A percentile compares a stretch with the other conserved stretches of the same genome.
phyloP scores from a whole-genome alignment of 2,329 filamentous ascomycete genomes.

The Fusarium domesticum region DNA sequence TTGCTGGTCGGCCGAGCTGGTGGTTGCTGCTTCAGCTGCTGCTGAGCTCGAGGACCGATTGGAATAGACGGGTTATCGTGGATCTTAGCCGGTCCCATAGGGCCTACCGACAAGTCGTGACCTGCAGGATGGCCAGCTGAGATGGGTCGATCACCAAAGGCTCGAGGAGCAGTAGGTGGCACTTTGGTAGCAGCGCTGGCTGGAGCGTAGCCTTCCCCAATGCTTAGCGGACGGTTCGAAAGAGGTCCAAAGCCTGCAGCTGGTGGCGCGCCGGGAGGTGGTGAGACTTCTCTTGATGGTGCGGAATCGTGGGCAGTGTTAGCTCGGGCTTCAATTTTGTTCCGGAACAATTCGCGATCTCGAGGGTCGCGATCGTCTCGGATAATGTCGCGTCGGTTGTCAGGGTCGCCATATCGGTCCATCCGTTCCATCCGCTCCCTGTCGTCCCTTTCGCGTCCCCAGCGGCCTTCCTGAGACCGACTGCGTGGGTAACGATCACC shows the following conservation, averaged over 20 bases:
- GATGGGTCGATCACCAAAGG: conserved; percentile 49
- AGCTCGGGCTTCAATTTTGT: conserved; percentile 49
- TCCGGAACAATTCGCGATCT: conserved; percentile 47
- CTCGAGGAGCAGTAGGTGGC: conserved; percentile 53
- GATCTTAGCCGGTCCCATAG: conserved; percentile 43
- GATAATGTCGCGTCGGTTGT: conserved; percentile 41
- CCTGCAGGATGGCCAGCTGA: too few relatives aligned
- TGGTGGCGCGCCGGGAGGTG: conserved; percentile 55
- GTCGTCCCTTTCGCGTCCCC: conserved; percentile 55
- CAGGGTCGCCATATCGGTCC: conserved; percentile 42
- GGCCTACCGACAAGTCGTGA: conserved; percentile 34
- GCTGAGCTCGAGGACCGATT: conserved; percentile 52
- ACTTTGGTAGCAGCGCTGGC: conserved; percentile 41
- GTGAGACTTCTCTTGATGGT: conserved; percentile 49
- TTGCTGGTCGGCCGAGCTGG: conserved; percentile 54
- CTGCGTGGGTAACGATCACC: conserved; percentile 61
- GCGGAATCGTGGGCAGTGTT: conserved; percentile 48
- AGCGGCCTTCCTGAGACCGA: conserved; percentile 63
- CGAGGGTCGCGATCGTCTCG: conserved; percentile 48
- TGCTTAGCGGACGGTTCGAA: conserved; percentile 43
- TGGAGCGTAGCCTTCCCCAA: conserved; percentile 31
- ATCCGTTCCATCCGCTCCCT: conserved; percentile 46
- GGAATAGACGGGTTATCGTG: conserved; percentile 50
- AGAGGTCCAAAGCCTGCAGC: conserved; percentile 58
- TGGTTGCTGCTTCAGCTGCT: conserved; percentile 37